Evolutionary conservation across 148 eudicot species (phyloP).

Genomic region (Hydrangea macrophylla): DNA sequence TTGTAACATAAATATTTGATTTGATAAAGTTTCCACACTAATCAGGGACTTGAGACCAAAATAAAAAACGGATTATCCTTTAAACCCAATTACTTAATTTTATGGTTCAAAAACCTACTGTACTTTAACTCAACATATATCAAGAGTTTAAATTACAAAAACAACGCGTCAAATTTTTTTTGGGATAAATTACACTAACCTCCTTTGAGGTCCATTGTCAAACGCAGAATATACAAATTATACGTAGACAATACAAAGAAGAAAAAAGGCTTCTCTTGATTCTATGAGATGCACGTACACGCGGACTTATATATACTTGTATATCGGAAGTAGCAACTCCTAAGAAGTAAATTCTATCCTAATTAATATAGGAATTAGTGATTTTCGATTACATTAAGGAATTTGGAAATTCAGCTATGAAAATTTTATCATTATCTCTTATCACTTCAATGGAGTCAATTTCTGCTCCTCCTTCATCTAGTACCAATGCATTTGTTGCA

Average conservation of each 20-base stretch:
- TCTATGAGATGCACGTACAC: background rate
- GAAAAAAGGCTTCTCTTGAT: background rate
- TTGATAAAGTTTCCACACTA: too few species aligned
- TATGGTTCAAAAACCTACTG: too few species aligned
- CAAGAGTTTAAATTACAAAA: too few species aligned
- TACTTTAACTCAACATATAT: too few species aligned
- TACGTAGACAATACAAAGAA: background rate
- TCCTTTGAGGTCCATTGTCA: too few species aligned
- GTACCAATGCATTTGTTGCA: constrained; percentile 39
- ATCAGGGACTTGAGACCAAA: too few species aligned
- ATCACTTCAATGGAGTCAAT: constrained; percentile 73
- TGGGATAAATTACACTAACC: too few species aligned
- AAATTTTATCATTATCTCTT: constrained; percentile 71
- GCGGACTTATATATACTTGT: background rate
- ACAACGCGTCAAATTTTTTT: too few species aligned
- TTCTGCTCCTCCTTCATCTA: constrained; percentile 65
- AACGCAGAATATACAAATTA: background rate
- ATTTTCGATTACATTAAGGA: background rate
- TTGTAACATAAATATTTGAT: too few species aligned
- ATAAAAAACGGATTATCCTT: too few species aligned
- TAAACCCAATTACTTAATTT: too few species aligned
- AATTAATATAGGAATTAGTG: background rate
- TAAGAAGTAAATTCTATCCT: background rate
- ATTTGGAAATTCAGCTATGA: constrained; percentile 29
- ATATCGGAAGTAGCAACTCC: background rate